These are phyloP conservation scores for Davidsoniella australis DNA, from an alignment of 2,329 filamentous ascomycete genomes.

Conservation along the genomic window DNA sequence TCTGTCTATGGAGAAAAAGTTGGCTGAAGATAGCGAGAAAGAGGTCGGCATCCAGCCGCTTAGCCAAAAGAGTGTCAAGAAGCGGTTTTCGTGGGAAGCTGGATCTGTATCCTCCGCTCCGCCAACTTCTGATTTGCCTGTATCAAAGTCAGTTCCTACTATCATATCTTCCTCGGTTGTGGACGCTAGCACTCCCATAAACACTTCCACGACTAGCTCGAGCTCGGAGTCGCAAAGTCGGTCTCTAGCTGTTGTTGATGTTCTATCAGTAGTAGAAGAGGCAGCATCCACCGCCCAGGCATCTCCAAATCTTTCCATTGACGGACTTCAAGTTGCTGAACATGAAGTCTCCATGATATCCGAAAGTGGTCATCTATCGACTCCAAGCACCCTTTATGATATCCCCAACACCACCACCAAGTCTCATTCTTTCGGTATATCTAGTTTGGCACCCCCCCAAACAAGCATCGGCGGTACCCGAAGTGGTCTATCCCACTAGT, in stretches of 20 bases:
- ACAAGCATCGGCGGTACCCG: not conserved
- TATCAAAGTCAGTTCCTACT: not conserved
- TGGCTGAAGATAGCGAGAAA: not conserved
- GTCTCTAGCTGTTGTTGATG: not conserved
- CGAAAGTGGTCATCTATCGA: not conserved
- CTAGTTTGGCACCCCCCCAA: not conserved
- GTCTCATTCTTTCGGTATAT: too few relatives aligned
- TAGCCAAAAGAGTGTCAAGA: not conserved
- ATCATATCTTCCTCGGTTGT: not conserved
- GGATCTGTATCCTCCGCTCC: not conserved
- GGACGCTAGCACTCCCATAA: not conserved
- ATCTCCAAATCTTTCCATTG: not conserved
- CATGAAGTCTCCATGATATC: not conserved
- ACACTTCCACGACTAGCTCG: not conserved
- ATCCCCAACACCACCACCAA: too few relatives aligned
- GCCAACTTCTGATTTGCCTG: not conserved
- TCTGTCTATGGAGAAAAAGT: not conserved
- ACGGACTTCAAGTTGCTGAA: too few relatives aligned
- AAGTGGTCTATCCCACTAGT: too few relatives aligned
- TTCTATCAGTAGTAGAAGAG: not conserved
- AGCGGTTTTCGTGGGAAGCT: conserved; percentile 10
- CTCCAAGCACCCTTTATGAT: too few relatives aligned
- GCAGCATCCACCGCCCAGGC: not conserved
- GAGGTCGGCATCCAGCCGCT: not conserved
- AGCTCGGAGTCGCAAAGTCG: not conserved